A percentile compares a stretch with the other conserved stretches of the same genome.
Conservation (phyloP, 768 basidiomycete genomes). For the Agrocybe praecox region DNA sequence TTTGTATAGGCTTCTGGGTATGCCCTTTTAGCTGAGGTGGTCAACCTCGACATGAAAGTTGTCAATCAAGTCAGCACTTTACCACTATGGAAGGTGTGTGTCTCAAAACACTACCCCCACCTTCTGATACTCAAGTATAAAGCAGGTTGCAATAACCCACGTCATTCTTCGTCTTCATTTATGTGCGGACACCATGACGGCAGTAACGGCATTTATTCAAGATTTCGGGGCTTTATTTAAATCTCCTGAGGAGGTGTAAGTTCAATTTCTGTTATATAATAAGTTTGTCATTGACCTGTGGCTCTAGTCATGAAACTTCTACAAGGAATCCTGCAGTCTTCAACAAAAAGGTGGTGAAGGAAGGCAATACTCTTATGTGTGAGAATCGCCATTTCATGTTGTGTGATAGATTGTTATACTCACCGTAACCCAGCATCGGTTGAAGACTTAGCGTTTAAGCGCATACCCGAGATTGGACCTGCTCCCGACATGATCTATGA, state of each 20-base stretch:
- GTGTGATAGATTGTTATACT: neutral
- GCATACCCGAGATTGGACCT: conserved; percentile 73
- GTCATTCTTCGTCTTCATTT: conserved; percentile 62
- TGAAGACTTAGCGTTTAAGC: conserved; percentile 81
- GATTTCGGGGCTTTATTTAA: conserved; percentile 52
- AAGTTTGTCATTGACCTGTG: neutral
- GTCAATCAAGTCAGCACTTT: conserved; percentile 26
- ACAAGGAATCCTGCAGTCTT: conserved; percentile 18
- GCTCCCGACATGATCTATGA: conserved; percentile 89
- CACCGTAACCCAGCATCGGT: conserved; percentile 55
- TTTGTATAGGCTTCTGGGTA: conserved; percentile 61
- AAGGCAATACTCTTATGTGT: conserved; percentile 38
- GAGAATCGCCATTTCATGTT: conserved; percentile 6
- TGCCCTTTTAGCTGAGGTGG: conserved; percentile 65
- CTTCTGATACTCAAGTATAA: neutral
- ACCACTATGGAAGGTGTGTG: conserved; percentile 22
- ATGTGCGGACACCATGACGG: conserved; percentile 76
- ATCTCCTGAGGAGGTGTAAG: conserved; percentile 31
- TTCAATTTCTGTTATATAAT: neutral
- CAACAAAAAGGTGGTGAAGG: conserved; percentile 13
- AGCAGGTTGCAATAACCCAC: conserved; percentile 58
- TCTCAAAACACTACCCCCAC: neutral
- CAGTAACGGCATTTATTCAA: conserved; percentile 55
- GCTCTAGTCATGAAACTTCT: conserved; percentile 4
- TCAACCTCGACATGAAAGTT: conserved; percentile 48